phyloP scores from a whole-genome alignment of 2,329 filamentous ascomycete species.

The Aspergillus novofumigatus region DNA sequence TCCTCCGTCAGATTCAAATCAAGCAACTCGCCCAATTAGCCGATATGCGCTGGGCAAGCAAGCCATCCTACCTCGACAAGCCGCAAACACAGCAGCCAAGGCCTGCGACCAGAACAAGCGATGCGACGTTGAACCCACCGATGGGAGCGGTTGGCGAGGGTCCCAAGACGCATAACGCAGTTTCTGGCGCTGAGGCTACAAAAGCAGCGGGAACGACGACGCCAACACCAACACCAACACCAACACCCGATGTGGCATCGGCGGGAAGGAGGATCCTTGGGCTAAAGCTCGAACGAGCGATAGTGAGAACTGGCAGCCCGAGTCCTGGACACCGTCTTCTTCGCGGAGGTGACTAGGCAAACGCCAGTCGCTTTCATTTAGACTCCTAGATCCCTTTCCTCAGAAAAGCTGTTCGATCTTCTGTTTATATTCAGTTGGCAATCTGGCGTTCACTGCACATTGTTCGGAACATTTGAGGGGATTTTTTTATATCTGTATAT shows the following conservation, averaged over 20 bases:
- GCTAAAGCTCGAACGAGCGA: constrained; percentile 51
- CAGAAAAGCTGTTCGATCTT: not conserved
- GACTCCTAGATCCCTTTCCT: not conserved
- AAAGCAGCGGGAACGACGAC: constrained; percentile 21
- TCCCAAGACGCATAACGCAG: not conserved
- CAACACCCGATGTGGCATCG: constrained; percentile 21
- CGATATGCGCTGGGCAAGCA: constrained; percentile 58
- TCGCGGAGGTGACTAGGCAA: constrained; percentile 30
- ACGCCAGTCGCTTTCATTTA: not conserved
- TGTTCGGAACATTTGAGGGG: not conserved
- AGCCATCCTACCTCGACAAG: constrained; percentile 56
- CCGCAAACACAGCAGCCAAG: constrained; percentile 48
- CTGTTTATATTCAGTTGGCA: not conserved
- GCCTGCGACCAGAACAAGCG: constrained; percentile 43
- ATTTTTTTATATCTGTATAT: not conserved
- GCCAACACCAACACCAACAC: constrained; percentile 29
- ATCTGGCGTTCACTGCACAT: not conserved
- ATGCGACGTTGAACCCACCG: constrained; percentile 36
- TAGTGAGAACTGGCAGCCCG: constrained; percentile 64
- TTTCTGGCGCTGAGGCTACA: not conserved
- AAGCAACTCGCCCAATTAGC: constrained; percentile 57
- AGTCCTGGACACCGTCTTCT: constrained; percentile 56
- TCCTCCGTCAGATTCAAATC: constrained; percentile 54
- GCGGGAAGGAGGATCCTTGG: constrained; percentile 51
- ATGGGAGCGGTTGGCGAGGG: constrained; percentile 1